Percentiles rank a stretch among this genome's conserved stretches.
Conservation (phyloP, 345 rosid species). For the Litchi chinensis region DNA sequence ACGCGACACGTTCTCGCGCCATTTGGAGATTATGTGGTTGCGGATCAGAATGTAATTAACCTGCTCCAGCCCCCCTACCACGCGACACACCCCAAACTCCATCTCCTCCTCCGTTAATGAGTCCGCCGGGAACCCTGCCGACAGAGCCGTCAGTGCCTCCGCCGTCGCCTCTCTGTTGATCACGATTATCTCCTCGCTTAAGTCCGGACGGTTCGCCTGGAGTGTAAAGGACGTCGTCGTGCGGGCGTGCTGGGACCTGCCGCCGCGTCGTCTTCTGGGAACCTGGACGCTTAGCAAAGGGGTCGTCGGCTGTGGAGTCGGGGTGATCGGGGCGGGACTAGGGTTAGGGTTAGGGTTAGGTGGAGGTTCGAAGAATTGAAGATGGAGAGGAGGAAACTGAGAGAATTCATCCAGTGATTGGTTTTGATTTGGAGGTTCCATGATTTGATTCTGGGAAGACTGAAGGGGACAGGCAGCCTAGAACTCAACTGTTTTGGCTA, state of each 20-base stretch:
- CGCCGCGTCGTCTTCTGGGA: constrained; percentile 81
- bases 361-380: constrained; percentile 40
- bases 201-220: constrained; percentile 30
- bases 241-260: constrained; percentile 68
- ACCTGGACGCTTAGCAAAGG: constrained; percentile 52
- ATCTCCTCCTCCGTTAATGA: constrained; percentile 88
- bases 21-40: constrained; percentile 82
- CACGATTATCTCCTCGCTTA: constrained; percentile 85
- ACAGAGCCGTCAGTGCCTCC: constrained; percentile 84
- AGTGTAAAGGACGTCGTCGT: constrained; percentile 43
- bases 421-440: constrained; percentile 49
- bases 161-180: constrained; percentile 87
- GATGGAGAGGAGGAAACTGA: constrained; percentile 40
- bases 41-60: constrained; percentile 90
- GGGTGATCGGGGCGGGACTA: constrained; percentile 23
- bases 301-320: constrained; percentile 28
- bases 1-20: constrained; percentile 73
- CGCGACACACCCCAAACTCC: constrained; percentile 75
- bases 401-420: constrained; percentile 41
- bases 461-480: background rate
- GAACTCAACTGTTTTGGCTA: background rate
- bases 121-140: constrained; percentile 96
- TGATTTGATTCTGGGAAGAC: background rate
- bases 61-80: constrained; percentile 91
- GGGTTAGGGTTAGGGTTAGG: constrained; percentile 42